Evolutionary conservation across 1,284 basidiomycete species (phyloP), one percentile per base, ranked within the genome.

Genomic region (Puccinia novopanici): DNA sequence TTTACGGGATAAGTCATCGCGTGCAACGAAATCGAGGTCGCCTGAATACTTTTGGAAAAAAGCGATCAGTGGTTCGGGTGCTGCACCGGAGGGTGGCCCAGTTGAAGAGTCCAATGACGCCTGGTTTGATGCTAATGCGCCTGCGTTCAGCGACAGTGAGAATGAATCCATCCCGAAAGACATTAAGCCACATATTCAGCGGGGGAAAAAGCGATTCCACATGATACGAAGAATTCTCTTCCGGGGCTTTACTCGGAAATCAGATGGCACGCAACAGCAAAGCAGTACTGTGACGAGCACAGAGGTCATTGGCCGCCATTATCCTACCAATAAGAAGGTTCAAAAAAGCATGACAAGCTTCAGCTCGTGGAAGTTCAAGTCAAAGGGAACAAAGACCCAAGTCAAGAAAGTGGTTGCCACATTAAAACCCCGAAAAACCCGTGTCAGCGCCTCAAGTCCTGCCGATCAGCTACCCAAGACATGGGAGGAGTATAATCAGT

Each of bases 401-500:
- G 61, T 81, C 22, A 40, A 75, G 12, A 81, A 81, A 37, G 30
- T 81, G 55, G 59, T 73, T n/a, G 72, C 63, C 9, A 48, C 65
- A 8, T 37, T 81, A n/a, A 67, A 59, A 48, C 9, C 17, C 48
- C 71, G 79, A n/a, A 67, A 59, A 48, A 13, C 17, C 48, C 71
- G 79, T 9, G 45, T 84, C 27, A 82, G 74, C 52, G 82, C 80
- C 17, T 83, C 82, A 75, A 82, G 82, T n/a, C 83, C 82, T 8
- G 73, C 65, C 48, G 82, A 84, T 22, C 75, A 83, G 59, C 63
- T 83, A 30, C 83, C 84, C 0, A 78, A 82, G 48, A 83, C 83
- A 6, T 84, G 83, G 84, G 81, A 78, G 15, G 84, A 84, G 30
- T 84, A 82, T 70, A 42, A 77, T 17, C 63, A 57, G 17, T 81